These are phyloP conservation scores for Leavenworthia alabamica DNA, from an alignment of 345 rosid genomes.

Conservation along the genomic window DNA sequence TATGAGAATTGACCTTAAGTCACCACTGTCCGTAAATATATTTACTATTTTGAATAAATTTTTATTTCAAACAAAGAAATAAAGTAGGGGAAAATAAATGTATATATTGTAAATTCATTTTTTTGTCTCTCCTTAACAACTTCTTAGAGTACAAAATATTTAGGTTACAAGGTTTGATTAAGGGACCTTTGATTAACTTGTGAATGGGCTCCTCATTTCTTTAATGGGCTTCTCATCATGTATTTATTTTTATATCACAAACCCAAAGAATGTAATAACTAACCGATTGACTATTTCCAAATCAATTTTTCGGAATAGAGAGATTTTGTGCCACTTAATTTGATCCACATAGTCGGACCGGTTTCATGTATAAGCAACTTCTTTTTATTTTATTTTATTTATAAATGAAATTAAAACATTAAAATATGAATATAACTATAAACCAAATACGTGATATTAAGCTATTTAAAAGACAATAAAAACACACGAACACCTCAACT, in stretches of 20 bases:
- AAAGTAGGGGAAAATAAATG: not conserved
- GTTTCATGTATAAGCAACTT: not conserved
- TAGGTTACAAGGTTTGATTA: not conserved
- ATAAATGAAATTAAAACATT: not conserved
- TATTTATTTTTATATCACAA: not conserved
- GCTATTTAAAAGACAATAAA: not conserved
- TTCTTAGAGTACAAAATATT: not conserved
- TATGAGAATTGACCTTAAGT: not conserved
- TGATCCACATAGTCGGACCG: not conserved
- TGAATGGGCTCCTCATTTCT: slow-evolving; percentile 1
- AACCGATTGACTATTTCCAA: not conserved
- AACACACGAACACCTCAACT: not conserved
- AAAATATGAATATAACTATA: too few species aligned
- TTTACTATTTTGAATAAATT: not conserved
- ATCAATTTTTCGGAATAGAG: not conserved
- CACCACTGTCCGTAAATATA: not conserved
- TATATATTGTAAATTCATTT: not conserved
- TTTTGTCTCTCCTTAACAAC: not conserved
- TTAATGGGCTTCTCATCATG: too few species aligned
- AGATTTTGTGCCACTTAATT: not conserved
- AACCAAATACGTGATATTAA: not conserved
- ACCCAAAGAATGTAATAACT: not conserved
- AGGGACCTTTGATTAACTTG: not conserved
- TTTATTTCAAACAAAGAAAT: not conserved
- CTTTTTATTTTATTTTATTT: not conserved